Percentiles rank a stretch among this genome's conserved stretches.
Conservation (phyloP, 108 stramenopile species). For the Cylindrotheca fusiformis region DNA sequence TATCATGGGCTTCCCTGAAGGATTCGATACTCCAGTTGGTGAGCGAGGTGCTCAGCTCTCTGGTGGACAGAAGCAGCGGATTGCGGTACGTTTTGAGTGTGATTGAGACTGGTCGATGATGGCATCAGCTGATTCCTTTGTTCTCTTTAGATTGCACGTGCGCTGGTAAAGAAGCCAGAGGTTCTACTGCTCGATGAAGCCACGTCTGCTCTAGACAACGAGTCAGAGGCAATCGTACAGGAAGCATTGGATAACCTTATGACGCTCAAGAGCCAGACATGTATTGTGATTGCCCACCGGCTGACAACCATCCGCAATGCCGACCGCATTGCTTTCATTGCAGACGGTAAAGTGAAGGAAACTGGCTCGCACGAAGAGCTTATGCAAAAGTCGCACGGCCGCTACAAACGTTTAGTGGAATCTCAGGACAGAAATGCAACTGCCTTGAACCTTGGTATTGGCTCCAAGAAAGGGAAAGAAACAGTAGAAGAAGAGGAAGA, state of each 20-base stretch:
- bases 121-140: too few species aligned
- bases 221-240: slow-evolving; percentile 76
- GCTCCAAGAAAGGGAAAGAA: slow-evolving; percentile 31
- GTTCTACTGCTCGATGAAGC: slow-evolving; percentile 70
- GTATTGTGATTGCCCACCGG: slow-evolving; percentile 76
- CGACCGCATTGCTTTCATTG: slow-evolving; percentile 81
- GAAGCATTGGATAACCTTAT: slow-evolving; percentile 74
- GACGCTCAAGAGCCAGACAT: slow-evolving; percentile 35
- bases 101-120: not conserved
- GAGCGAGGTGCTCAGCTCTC: slow-evolving; percentile 76
- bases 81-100: slow-evolving; percentile 42
- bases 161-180: slow-evolving; percentile 55
- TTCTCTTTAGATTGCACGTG: slow-evolving; percentile 75
- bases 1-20: slow-evolving; percentile 57
- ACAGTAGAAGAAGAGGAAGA: not conserved
- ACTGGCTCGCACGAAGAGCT: slow-evolving; percentile 82
- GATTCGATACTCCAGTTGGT: slow-evolving; percentile 87
- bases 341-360: slow-evolving; percentile 60
- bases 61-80: slow-evolving; percentile 95
- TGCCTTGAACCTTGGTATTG: slow-evolving; percentile 29
- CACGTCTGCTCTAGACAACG: slow-evolving; percentile 65
- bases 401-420: slow-evolving; percentile 42
- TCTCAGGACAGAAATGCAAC: slow-evolving; percentile 27
- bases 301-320: slow-evolving; percentile 81
- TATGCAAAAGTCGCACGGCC: slow-evolving; percentile 40